A percentile compares a stretch with the other conserved stretches of the same genome.
Evolutionary conservation across 148 eudicot genomes (phyloP).

Genomic region (Rhododendron molle): DNA sequence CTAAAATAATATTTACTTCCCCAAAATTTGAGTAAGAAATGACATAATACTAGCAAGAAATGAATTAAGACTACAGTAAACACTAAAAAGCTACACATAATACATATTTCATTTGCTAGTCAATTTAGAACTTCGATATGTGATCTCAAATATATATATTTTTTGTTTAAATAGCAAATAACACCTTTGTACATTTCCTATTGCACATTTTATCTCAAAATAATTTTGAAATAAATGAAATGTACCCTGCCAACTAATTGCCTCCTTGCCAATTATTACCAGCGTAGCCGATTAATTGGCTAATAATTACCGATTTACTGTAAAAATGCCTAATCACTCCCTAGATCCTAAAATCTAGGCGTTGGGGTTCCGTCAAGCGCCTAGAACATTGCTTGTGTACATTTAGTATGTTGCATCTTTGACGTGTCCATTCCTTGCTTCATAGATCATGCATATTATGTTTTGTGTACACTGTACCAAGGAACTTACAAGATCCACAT

Average conservation of each 20-base stretch:
- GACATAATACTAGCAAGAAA: no score
- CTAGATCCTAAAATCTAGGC: neutral
- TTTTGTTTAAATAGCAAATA: neutral
- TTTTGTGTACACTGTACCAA: neutral
- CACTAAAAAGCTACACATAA: neutral
- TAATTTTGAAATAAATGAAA: no score
- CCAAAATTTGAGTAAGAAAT: neutral
- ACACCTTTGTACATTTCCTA: neutral
- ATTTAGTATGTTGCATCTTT: neutral
- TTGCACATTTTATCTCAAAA: no score
- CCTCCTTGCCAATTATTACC: neutral
- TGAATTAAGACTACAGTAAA: no score
- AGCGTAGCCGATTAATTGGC: neutral
- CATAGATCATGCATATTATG: neutral
- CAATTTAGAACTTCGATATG: neutral
- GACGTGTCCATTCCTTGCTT: neutral
- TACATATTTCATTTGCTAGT: neutral
- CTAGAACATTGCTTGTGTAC: neutral
- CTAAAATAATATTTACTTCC: neutral
- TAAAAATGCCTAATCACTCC: neutral
- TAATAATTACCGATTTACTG: neutral
- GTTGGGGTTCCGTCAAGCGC: neutral
- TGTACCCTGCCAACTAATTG: neutral
- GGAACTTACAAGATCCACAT: slow-evolving; percentile 81
- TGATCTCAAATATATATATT: neutral